Conservation (phyloP, 805 yeast species). For the Starmerella tilneyi region DNA sequence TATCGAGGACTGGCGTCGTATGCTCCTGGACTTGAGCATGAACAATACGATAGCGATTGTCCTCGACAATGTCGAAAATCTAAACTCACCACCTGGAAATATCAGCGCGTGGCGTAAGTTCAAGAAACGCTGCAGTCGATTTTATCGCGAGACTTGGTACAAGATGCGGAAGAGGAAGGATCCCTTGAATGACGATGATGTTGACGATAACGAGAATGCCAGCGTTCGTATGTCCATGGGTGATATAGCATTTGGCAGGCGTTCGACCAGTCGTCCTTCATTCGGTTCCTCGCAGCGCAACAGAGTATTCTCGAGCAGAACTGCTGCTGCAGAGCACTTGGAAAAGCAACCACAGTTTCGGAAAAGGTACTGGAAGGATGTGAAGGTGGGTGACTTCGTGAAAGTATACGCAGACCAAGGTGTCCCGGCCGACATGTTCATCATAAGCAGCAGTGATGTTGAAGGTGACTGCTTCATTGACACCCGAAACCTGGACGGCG, state of each 20-base stretch:
- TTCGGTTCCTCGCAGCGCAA: conserved; percentile 1
- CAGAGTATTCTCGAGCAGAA: not conserved
- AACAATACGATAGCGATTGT: conserved; percentile 56
- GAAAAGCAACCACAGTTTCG: conserved; percentile 30
- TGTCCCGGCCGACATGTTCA: conserved; percentile 64
- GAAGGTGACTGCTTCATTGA: conserved; percentile 64
- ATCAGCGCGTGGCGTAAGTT: conserved; percentile 58
- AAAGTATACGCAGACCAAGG: conserved; percentile 61
- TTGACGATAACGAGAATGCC: conserved; percentile 23
- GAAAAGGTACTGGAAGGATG: conserved; percentile 57
- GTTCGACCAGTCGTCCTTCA: not conserved
- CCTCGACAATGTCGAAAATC: conserved; percentile 44
- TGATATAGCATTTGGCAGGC: not conserved
- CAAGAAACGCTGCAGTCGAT: conserved; percentile 41
- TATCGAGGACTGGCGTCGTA: conserved; percentile 63
- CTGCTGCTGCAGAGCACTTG: conserved; percentile 1
- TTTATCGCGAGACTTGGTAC: conserved; percentile 15
- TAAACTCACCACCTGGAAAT: conserved; percentile 45
- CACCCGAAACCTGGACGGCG: conserved; percentile 64
- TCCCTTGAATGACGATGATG: conserved; percentile 24
- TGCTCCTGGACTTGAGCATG: conserved; percentile 52
- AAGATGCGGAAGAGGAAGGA: conserved; percentile 15
- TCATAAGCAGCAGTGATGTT: conserved; percentile 56
- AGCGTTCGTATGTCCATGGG: conserved; percentile 7
- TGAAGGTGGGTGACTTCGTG: conserved; percentile 63